These are phyloP conservation scores for Lagenaria siceraria DNA, from an alignment of 306 rosid genomes.

Conservation along the genomic window DNA sequence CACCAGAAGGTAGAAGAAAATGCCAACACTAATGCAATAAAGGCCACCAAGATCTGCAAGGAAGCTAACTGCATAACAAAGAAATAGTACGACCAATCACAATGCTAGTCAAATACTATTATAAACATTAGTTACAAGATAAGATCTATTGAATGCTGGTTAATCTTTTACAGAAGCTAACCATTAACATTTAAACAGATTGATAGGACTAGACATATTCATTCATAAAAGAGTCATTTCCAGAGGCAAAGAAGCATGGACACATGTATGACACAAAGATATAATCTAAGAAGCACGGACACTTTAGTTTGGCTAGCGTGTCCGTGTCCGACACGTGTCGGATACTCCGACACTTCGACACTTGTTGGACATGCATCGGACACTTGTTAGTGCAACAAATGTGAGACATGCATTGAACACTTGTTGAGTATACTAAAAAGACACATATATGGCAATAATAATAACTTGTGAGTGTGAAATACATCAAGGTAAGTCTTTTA, in stretches of 20 bases:
- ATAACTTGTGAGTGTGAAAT: no score
- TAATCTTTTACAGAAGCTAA: neutral
- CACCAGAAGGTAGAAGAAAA: constrained; percentile 75
- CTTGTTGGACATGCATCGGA: no score
- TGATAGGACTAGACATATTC: neutral
- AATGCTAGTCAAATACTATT: constrained; percentile 7
- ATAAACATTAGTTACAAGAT: neutral
- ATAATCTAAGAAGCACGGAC: no score
- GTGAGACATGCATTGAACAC: no score
- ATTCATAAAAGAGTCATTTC: neutral
- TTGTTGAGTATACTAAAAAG: no score
- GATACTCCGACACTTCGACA: no score
- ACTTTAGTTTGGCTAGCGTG: no score
- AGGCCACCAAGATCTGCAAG: constrained; percentile 98
- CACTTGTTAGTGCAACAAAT: no score
- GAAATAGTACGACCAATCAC: constrained; percentile 7
- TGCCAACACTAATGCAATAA: constrained; percentile 77
- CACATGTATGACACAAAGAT: neutral
- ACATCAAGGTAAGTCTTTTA: no score
- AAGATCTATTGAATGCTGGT: neutral
- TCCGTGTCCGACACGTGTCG: no score
- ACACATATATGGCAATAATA: no score
- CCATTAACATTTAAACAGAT: neutral
- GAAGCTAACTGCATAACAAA: constrained; percentile 61
- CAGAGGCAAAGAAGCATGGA: neutral